Conservation (phyloP, 768 basidiomycete genomes). For the Cantharellus anzutake region DNA sequence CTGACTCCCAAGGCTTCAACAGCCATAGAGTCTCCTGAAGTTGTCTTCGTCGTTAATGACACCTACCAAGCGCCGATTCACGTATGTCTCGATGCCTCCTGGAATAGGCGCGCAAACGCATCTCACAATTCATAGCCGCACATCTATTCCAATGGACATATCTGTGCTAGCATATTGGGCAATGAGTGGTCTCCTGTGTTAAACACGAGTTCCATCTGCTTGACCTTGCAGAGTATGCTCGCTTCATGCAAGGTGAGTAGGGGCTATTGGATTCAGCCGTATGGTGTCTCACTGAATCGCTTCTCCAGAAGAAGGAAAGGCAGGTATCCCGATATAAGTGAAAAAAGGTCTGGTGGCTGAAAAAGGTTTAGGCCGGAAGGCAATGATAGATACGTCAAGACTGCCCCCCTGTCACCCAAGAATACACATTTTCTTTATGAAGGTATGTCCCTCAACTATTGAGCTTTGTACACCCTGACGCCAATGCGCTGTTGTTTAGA, state of each 20-base stretch:
- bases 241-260: constrained; percentile 69
- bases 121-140: constrained; percentile 82
- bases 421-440: constrained; percentile 32
- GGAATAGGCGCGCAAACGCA: constrained; percentile 81
- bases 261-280: neutral
- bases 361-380: constrained; percentile 40
- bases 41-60: constrained; percentile 60
- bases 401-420: constrained; percentile 72
- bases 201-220: constrained; percentile 54
- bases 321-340: constrained; percentile 17
- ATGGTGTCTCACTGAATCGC: neutral
- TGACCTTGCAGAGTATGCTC: constrained; percentile 83
- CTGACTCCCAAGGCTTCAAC: constrained; percentile 20
- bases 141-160: constrained; percentile 79
- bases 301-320: constrained; percentile 39
- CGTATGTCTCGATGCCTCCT: constrained; percentile 52
- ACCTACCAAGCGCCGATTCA: constrained; percentile 52
- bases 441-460: neutral
- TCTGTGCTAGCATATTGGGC: constrained; percentile 78
- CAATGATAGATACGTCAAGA: constrained; percentile 64
- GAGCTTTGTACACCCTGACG: too few relatives aligned
- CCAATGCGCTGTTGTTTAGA: too few relatives aligned
- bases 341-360: neutral
- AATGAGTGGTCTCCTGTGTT: constrained; percentile 84
- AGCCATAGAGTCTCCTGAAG: constrained; percentile 75